phyloP scores from a whole-genome alignment of 2,329 filamentous ascomycete genomes.

The Endothia cerciana region DNA sequence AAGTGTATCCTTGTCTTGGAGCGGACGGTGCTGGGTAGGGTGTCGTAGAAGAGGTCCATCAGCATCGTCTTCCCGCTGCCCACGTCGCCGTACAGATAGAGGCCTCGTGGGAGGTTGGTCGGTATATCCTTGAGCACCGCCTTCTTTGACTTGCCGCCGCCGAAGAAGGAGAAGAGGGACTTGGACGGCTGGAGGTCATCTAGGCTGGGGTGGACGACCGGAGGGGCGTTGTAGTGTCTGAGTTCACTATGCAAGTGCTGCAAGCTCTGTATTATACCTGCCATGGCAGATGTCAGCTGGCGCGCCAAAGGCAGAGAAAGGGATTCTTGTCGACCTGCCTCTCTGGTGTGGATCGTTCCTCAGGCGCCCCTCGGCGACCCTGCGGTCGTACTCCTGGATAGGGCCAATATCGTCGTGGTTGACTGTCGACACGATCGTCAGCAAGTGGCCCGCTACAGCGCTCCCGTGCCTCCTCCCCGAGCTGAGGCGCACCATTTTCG shows the following conservation, averaged over 20 bases:
- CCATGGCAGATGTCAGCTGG: constrained; percentile 27
- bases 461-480: background rate
- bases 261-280: constrained; percentile 85
- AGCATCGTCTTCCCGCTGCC: constrained; percentile 99
- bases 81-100: constrained; percentile 96
- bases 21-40: constrained; percentile 76
- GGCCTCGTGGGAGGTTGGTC: constrained; percentile 76
- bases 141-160: constrained; percentile 53
- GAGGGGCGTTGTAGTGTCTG: constrained; percentile 70
- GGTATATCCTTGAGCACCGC: constrained; percentile 60
- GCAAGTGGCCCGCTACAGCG: background rate
- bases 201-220: constrained; percentile 76
- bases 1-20: constrained; percentile 95
- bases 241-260: constrained; percentile 89
- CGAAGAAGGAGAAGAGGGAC: constrained; percentile 64
- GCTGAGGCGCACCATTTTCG: constrained; percentile 29
- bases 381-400: constrained; percentile 83
- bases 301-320: constrained; percentile 6
- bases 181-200: constrained; percentile 67
- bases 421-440: constrained; percentile 24
- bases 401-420: constrained; percentile 62
- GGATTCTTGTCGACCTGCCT: constrained; percentile 53
- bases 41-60: constrained; percentile 98
- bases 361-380: constrained; percentile 74
- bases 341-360: constrained; percentile 91